phyloP scores from a whole-genome alignment of 345 rosid genomes.

The Gynandropsis gynandra region DNA sequence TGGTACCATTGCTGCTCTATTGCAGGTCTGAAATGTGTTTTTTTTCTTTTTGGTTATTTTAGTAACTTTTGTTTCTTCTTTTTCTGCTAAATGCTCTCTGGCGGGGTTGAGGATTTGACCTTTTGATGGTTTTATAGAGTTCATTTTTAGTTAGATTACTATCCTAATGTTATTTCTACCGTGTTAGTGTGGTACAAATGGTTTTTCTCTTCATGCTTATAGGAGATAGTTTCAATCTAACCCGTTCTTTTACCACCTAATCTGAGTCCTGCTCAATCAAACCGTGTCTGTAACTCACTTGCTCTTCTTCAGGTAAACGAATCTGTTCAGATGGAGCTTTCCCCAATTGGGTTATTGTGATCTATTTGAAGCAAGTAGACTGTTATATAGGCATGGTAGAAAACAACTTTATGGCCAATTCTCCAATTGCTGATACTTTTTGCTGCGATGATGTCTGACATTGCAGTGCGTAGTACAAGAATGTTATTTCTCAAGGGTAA shows the following conservation, averaged over 20 bases:
- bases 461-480: constrained; percentile 96
- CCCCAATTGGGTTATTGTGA: not conserved
- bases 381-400: not conserved
- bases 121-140: not conserved
- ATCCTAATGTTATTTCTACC: not conserved
- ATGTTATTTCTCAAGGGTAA: constrained; percentile 87
- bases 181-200: not conserved
- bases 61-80: not conserved
- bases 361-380: not conserved
- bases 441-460: constrained; percentile 13
- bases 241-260: constrained; percentile 92
- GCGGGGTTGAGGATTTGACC: not conserved
- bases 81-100: not conserved
- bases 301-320: constrained; percentile 90
- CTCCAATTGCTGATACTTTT: constrained; percentile 14
- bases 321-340: not conserved
- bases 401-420: not conserved
- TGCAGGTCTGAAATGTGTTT: constrained; percentile 24
- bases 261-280: constrained; percentile 83
- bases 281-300: constrained; percentile 95
- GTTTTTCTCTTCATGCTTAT: constrained; percentile 17
- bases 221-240: constrained; percentile 97
- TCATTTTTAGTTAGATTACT: not conserved
- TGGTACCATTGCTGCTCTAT: constrained; percentile 31
- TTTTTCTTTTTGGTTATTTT: not conserved